Conservation (phyloP, 805 yeast genomes). For the Lipomyces anomalus region DNA sequence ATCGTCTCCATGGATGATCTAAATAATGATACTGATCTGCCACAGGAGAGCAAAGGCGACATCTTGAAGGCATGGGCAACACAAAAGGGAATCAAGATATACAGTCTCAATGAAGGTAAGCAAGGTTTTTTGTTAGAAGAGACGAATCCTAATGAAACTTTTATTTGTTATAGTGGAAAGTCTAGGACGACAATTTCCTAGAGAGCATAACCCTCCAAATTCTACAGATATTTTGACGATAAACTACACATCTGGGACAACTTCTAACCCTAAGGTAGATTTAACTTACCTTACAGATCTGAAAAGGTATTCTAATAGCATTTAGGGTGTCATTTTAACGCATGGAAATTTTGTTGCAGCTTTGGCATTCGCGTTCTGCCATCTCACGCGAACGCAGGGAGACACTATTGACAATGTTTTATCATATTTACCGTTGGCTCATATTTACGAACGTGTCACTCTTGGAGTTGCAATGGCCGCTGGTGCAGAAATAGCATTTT, state of each 20-base stretch:
- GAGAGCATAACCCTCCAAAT: constrained; percentile 43
- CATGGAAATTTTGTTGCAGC: constrained; percentile 50
- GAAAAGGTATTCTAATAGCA: neutral
- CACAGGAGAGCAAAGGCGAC: constrained; percentile 29
- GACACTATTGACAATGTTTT: constrained; percentile 33
- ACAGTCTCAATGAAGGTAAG: constrained; percentile 14
- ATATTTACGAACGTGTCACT: constrained; percentile 50
- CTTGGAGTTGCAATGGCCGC: constrained; percentile 41
- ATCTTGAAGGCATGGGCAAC: constrained; percentile 29
- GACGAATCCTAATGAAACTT: constrained; percentile 14
- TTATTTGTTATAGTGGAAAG: constrained; percentile 40
- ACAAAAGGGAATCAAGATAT: constrained; percentile 36
- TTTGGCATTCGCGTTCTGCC: constrained; percentile 35
- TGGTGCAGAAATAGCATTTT: constrained; percentile 52
- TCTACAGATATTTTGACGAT: constrained; percentile 54
- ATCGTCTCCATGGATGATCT: constrained; percentile 52
- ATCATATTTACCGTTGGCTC: constrained; percentile 51
- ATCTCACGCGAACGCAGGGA: constrained; percentile 12
- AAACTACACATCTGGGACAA: constrained; percentile 70
- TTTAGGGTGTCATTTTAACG: constrained; percentile 49
- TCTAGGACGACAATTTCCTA: constrained; percentile 44
- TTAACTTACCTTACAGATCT: neutral
- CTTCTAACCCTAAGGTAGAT: constrained; percentile 55
- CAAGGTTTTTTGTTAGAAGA: neutral
- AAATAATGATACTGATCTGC: constrained; percentile 32